Evolutionary conservation across 331 rosid genomes (phyloP).

Genomic region (Rhamnella rubrinervis): DNA sequence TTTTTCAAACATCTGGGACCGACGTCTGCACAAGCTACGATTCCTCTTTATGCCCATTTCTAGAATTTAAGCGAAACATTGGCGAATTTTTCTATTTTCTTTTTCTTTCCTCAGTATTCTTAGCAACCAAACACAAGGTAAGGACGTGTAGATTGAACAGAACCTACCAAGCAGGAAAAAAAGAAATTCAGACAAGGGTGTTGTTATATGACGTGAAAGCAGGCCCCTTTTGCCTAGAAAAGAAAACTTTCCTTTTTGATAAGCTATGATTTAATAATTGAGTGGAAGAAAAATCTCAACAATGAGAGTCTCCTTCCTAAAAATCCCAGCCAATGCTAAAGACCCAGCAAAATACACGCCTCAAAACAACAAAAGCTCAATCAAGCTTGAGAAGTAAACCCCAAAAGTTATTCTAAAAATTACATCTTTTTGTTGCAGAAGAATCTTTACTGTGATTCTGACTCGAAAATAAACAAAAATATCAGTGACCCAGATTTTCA

Average conservation of each 20-base stretch:
- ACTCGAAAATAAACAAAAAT: neutral
- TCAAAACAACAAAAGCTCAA: neutral
- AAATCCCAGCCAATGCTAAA: conserved; percentile 38
- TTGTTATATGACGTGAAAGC: conserved; percentile 40
- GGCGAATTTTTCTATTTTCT: conserved; percentile 20
- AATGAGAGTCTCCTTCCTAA: conserved; percentile 25
- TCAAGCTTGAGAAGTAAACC: neutral
- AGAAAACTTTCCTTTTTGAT: conserved; percentile 33
- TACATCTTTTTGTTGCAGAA: neutral
- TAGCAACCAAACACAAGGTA: conserved; percentile 44
- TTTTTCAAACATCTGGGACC: neutral
- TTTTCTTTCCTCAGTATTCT: conserved; percentile 37
- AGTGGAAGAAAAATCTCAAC: conserved; percentile 22
- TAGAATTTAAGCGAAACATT: neutral
- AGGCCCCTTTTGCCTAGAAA: conserved; percentile 37
- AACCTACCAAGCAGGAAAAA: conserved; percentile 25
- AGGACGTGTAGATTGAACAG: conserved; percentile 36
- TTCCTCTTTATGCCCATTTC: conserved; percentile 2
- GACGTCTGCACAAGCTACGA: neutral
- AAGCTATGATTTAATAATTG: conserved; percentile 14
- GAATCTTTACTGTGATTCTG: conserved; percentile 3
- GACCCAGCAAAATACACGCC: neutral
- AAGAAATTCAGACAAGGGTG: conserved; percentile 13
- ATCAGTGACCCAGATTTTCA: neutral
- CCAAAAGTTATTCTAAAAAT: neutral